Evolutionary conservation across 805 yeast genomes (phyloP).

Genomic region (Candida koratica): DNA sequence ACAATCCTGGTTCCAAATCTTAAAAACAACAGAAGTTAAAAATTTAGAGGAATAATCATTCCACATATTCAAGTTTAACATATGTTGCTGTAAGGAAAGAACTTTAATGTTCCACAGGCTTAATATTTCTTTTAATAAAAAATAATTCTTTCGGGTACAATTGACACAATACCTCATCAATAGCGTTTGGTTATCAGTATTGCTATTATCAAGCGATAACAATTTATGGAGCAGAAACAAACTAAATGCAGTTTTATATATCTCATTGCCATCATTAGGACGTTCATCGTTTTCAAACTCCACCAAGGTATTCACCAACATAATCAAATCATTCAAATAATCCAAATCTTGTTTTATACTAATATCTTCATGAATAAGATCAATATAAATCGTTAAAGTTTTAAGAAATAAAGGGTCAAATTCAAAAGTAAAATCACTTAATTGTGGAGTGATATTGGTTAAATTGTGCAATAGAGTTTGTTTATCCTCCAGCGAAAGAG

Average conservation of each 20-base stretch:
- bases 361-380: constrained; percentile 7
- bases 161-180: constrained; percentile 28
- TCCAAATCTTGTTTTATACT: constrained; percentile 9
- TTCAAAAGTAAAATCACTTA: constrained; percentile 14
- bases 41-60: constrained; percentile 2
- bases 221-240: constrained; percentile 23
- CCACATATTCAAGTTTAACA: constrained; percentile 12
- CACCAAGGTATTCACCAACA: constrained; percentile 20
- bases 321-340: constrained; percentile 12
- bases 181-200: constrained; percentile 16
- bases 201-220: constrained; percentile 13
- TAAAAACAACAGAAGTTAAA: constrained; percentile 7
- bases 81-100: constrained; percentile 14
- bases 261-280: constrained; percentile 11
- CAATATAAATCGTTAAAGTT: constrained; percentile 5
- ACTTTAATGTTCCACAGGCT: constrained; percentile 23
- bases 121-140: constrained; percentile 8
- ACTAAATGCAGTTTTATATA: constrained; percentile 21
- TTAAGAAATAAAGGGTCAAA: constrained; percentile 12
- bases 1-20: constrained; percentile 13
- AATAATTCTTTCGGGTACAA: constrained; percentile 13
- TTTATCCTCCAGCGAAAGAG: no score
- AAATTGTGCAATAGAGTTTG: constrained; percentile 11
- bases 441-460: constrained; percentile 9
- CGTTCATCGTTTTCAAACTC: constrained; percentile 28